Base-by-base conservation (phyloP, 2,329 filamentous ascomycete species). In the Aspergillus phoenicis region DNA sequence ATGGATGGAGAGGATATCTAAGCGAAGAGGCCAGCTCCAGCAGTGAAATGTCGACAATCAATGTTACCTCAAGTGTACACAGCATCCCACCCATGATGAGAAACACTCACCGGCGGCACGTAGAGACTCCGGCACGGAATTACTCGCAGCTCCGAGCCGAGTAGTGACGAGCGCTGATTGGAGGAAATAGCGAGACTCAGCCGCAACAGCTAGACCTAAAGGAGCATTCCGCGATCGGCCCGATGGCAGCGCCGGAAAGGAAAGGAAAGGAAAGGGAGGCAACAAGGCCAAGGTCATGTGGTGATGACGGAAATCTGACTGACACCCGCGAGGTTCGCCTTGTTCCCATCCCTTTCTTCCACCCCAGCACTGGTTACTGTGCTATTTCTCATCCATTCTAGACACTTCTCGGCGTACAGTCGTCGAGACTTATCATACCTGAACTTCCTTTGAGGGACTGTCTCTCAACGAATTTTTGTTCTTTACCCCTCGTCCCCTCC, bases 261-360 rank as follows among this genome's bases (percentile, higher is more conserved):
- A 52, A 59, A 57, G 56, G 53, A 59, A 56, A 36, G 22, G 30
- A 45, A 60, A 20, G 49, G 39, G 57, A 56, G 52, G 57, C 57
- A 58, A 52, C 39, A 33, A 28, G 39, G 52, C 52, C 39, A 48
- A 54, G 62, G 64, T 69, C 64, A 68, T 64, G 62, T 64, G 62
- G 58, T 55, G 60, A 68, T 68, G 66, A 68, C 63, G 66, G 66
- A 63, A 66, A 68, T 58, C 65, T 67, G 59, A 65, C 61, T 61
- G 58, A 59, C 56, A 59, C 49, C 58, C 57, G 52, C 36, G 56
- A 52, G 57, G 59, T 60, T 57, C 62, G 47, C 55, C 51, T 51
- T 54, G 51, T 55, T 57, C 52, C 57, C 58, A 57, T 58, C 41
- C 36, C 57, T 52, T 47, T 51, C 53, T 52, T 59, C 41, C 33